Evolutionary conservation across 2,329 filamentous ascomycete species (phyloP), one percentile per base, ranked within the genome.

Genomic region (Penicillium brasilianum): DNA sequence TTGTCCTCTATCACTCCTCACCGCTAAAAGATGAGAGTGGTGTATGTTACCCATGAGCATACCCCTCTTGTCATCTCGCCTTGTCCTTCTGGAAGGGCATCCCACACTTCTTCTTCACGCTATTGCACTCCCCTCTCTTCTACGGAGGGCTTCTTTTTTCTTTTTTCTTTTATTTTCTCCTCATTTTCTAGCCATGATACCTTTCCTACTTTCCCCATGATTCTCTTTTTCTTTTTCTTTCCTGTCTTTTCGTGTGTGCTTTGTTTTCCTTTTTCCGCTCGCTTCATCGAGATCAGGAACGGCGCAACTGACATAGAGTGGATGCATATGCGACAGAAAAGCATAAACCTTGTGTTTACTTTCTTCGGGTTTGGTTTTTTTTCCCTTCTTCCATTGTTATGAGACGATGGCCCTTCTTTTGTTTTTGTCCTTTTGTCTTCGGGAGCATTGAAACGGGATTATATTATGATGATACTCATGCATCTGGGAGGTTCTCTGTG

Each of bases 231-330:
- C 58, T 61, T 50, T 25, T 20, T 48, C 51, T 8, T 32, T 14
- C 34, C 60, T 59, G 60, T 55, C 57, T 28, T 28, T 56, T 64
- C 57, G 11, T 36, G 28, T 28, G 49, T 51, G 49, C 49, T 51
- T 36, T n/a, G 30, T 16, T 62, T 61, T 55, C 61, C 51, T 51
- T 49, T 46, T 66, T 53, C 55, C 57, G 37, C 44, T 55, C 62
- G 57, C 61, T 44, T 58, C 59, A 30, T 43, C 51, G 67, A 71
- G 63, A 67, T 52, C 60, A 54, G 72, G 55, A 55, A 62, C 61
- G 74, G 74, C 73, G 74, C 72, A 74, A 67, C 67, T 72, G 43
- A 60, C 61, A 75, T 75, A 76, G 73, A 76, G 59, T 70, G 70
- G 70, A 72, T 74, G 72, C 72, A 75, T 75, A 54, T 73, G 68